These are phyloP conservation scores for Polytrichum commune DNA, from an alignment of 225 moss, liverwort and hornwort species.

Conservation along the genomic window DNA sequence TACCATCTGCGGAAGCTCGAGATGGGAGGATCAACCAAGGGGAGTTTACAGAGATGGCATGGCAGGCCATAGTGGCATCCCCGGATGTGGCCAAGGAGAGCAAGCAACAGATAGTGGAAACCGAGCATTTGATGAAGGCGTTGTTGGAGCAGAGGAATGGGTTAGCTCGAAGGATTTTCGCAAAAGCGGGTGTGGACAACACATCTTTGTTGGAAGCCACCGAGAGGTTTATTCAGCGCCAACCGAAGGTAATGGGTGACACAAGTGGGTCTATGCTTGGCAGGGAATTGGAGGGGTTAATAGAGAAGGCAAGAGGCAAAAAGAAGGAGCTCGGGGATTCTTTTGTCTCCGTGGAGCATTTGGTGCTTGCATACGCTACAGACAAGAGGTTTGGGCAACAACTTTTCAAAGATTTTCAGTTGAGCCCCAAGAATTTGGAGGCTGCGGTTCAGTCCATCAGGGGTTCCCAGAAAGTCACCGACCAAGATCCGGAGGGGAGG, in stretches of 20 bases:
- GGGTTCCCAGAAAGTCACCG: conserved; percentile 92
- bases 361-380: conserved; percentile 71
- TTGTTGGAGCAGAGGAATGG: conserved; percentile 96
- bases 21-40: conserved; percentile 78
- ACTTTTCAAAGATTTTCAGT: conserved; percentile 80
- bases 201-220: conserved; percentile 92
- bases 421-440: conserved; percentile 58
- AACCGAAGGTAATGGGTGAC: conserved; percentile 88
- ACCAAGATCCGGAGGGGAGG: conserved; percentile 94
- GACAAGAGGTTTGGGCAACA: conserved; percentile 95
- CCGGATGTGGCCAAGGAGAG: conserved; percentile 95
- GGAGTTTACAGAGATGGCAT: conserved; percentile 96
- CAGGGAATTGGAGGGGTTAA: conserved; percentile 81
- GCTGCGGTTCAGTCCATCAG: conserved; percentile 71
- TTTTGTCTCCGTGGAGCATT: conserved; percentile 93
- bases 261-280: conserved; percentile 95
- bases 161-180: conserved; percentile 83
- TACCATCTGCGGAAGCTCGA: conserved; percentile 48
- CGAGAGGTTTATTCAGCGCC: conserved; percentile 80
- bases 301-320: conserved; percentile 73
- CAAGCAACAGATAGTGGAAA: conserved; percentile 96
- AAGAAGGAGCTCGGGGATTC: conserved; percentile 81
- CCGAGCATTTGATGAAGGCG: conserved; percentile 96
- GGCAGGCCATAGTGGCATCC: conserved; percentile 89
- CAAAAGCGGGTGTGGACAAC: conserved; percentile 94